These are phyloP conservation scores for Tetratostichococcus sp. DNA, from an alignment of 139 green algal genomes.

Conservation along the genomic window DNA sequence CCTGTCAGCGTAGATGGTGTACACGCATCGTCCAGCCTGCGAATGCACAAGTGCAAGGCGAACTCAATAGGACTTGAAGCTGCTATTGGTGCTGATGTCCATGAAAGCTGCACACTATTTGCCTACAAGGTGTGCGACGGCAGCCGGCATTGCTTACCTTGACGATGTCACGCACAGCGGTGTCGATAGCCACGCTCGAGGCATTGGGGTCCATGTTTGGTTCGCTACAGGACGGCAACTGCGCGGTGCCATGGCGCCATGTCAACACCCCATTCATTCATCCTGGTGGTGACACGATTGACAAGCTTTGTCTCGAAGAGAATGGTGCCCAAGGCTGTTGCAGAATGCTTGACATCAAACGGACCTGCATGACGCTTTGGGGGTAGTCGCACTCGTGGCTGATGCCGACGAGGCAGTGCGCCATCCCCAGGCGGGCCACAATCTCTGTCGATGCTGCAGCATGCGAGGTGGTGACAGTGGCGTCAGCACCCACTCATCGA, in stretches of 20 bases:
- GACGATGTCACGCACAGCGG: background rate
- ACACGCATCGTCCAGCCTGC: slow-evolving; percentile 5
- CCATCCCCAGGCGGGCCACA: background rate
- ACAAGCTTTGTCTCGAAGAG: too few species aligned
- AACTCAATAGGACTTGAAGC: too few species aligned
- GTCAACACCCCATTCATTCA: background rate
- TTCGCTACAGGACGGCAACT: background rate
- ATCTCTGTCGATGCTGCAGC: slow-evolving; percentile 5
- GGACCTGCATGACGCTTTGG: background rate
- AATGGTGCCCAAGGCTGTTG: too few species aligned
- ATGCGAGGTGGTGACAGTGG: background rate
- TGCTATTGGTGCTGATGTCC: too few species aligned
- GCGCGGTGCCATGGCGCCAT: background rate
- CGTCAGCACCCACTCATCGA: background rate
- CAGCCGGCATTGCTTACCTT: background rate
- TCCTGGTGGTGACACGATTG: background rate
- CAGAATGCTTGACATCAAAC: background rate
- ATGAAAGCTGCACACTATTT: too few species aligned
- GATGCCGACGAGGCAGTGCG: background rate
- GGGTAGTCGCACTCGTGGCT: slow-evolving; percentile 14
- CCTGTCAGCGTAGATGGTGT: slow-evolving; percentile 22
- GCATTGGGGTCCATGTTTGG: slow-evolving; percentile 1
- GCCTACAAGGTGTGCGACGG: too few species aligned
- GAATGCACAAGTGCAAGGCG: too few species aligned
- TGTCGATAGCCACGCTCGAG: slow-evolving; percentile 3